Evolutionary conservation across 129 eudicot species (phyloP).

Genomic region (Dittrichia graveolens): DNA sequence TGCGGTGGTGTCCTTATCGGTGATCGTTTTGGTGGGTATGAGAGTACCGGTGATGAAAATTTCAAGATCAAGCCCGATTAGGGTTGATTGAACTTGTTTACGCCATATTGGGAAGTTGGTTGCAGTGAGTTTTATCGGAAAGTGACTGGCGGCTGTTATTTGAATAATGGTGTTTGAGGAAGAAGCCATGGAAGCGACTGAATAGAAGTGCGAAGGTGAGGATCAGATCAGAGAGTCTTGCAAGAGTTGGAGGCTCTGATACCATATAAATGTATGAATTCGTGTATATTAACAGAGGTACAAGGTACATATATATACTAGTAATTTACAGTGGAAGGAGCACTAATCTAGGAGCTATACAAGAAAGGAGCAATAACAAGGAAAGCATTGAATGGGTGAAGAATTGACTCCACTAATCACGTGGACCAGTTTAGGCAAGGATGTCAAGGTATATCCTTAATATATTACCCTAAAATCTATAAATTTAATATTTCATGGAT

Average conservation of each 20-base stretch:
- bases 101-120: not conserved
- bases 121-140: not conserved
- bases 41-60: not conserved
- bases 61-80: not conserved
- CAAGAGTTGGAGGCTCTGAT: too few species aligned
- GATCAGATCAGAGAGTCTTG: too few species aligned
- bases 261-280: not conserved
- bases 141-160: not conserved
- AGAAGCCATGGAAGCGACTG: too few species aligned
- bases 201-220: too few species aligned
- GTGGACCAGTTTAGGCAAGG: not conserved
- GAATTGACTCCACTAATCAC: not conserved
- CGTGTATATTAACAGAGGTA: not conserved
- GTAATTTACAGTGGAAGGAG: not conserved
- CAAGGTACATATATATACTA: not conserved
- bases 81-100: not conserved
- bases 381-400: not conserved
- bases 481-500: too few species aligned
- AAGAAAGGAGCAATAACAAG: too few species aligned
- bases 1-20: too few species aligned
- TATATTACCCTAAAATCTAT: too few species aligned
- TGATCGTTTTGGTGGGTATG: not conserved
- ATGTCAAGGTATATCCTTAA: too few species aligned
- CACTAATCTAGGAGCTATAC: not conserved
- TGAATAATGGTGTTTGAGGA: not conserved